Evolutionary conservation across 2,329 filamentous ascomycete species (phyloP), one percentile per base, ranked within the genome.

Genomic region (Arthrinium phaeospermum): DNA sequence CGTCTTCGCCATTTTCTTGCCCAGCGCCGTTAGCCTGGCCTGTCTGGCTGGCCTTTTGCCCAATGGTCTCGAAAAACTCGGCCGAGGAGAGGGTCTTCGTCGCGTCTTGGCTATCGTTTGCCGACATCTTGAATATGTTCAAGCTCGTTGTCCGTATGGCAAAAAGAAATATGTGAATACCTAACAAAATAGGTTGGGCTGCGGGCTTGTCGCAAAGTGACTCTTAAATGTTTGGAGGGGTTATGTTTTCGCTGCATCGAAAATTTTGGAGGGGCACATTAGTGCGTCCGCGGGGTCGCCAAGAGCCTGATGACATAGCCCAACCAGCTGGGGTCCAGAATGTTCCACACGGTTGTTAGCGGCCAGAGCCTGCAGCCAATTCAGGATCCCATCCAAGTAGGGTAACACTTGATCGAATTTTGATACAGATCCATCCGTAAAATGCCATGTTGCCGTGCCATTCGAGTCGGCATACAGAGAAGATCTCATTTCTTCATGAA

Each of bases 1-100:
- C 88, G 49, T 90, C 87, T 24, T 80, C 80, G 67, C 76, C 76
- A 34, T 78, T 76, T 24, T 80, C 79, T 27, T 79, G 81, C 53
- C 74, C 74, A 71, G 76, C 75, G n/a, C 49, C 49, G 12, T 51
- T 24, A 69, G 81, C 76, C 57, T 77, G 72, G 4, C 72, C 75
- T 4, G 57, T 64, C 13, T 86, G 85, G 75, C 88, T 86, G 73
- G 86, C 90, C 82, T 91, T 91, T 77, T 87, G 84, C 72, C 91
- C 90, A 77, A 92, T 90, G 71, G 88, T 84, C 77, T 91, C 86
- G 80, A 92, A 92, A 78, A 91, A 88, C 70, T 91, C 86, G 74
- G 84, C 81, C 34, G 82, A 64, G 12, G 77, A 74, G n/a, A 76
- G 80, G 68, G 80, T 76, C 27, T 74, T 77, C 76, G 82, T 80